Evolutionary conservation across 164 flowering plant genomes (phyloP), one percentile per base, ranked within the genome.

Genomic region (Liriodendron chinense): DNA sequence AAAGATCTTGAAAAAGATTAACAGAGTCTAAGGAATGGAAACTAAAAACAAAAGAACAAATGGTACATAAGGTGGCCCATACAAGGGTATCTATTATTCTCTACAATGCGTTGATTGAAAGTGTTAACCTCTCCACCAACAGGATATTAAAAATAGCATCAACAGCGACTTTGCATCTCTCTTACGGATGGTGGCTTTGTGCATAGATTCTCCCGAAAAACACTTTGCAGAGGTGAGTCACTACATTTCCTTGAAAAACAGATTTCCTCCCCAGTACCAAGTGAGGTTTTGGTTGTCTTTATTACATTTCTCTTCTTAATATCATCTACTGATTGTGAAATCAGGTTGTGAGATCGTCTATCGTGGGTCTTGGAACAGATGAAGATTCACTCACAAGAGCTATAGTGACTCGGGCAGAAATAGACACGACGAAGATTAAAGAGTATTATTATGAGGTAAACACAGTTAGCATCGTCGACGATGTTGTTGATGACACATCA

Each of bases 361-460:
- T 89, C 8, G 65, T 75, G 56, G 95, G 95, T 53, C 70, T 89
- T 28, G 95, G 95, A 24, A 89, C 93, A 49, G 93, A 93, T 74
- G 96, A 93, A 80, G 92, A 85, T 78, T 81, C 93, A 47, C 82
- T 91, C 28, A 86, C 86, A 3, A 86, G 96, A 83, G 96, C 87
- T 8, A 87, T 93, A 67, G 87, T 91, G 8, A 74, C 85, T 74
- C 87, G 98, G 72, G 94, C 96, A 69, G 95, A 91, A 71, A 76
- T 87, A 7, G 90, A 91, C 86, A 81, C 86, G 90, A 82, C 76
- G 86, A 86, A 85, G 78, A 74, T 90, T 64, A 89, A 83, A 81
- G 87, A 74, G 5, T 89, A 83, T 75, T 90, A 89, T 76, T 68
- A 69, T 57, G 77, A 75, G 47, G 73, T 75, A 69, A 76, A 86